Conservation (phyloP, 2,329 filamentous ascomycete genomes). For the Monilinia aucupariae region DNA sequence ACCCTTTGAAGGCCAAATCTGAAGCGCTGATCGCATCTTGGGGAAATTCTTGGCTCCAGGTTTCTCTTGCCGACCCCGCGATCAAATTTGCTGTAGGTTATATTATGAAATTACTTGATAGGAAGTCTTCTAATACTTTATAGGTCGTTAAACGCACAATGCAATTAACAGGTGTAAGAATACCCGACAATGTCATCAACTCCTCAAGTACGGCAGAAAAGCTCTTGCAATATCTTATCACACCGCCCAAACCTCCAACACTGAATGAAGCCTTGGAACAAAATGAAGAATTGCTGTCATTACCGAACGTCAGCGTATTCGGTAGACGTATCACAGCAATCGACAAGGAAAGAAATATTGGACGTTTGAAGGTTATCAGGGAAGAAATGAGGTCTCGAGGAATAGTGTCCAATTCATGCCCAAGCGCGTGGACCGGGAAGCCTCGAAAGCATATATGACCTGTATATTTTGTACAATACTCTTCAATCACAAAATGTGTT, state of each 20-base stretch:
- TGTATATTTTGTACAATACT: conserved; percentile 5
- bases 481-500: not conserved
- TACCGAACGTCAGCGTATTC: conserved; percentile 68
- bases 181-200: conserved; percentile 65
- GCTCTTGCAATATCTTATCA: conserved; percentile 50
- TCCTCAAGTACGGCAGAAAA: conserved; percentile 49
- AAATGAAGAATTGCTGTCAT: conserved; percentile 42
- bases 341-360: conserved; percentile 65
- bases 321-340: conserved; percentile 60
- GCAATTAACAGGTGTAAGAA: conserved; percentile 71
- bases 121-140: conserved; percentile 17
- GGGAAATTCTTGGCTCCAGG: conserved; percentile 52
- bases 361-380: conserved; percentile 75
- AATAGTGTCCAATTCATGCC: conserved; percentile 42
- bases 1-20: conserved; percentile 23
- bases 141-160: conserved; percentile 77
- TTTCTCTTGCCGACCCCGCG: conserved; percentile 50
- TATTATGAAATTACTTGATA: not conserved
- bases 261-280: conserved; percentile 54
- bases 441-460: not conserved
- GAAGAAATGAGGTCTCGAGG: conserved; percentile 59
- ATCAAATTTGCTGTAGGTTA: conserved; percentile 69
- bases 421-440: not conserved
- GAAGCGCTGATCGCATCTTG: conserved; percentile 39
- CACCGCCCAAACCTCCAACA: conserved; percentile 53